Base-by-base conservation (phyloP, 495 filamentous ascomycete genomes). In the Tuber umbilicatum region DNA sequence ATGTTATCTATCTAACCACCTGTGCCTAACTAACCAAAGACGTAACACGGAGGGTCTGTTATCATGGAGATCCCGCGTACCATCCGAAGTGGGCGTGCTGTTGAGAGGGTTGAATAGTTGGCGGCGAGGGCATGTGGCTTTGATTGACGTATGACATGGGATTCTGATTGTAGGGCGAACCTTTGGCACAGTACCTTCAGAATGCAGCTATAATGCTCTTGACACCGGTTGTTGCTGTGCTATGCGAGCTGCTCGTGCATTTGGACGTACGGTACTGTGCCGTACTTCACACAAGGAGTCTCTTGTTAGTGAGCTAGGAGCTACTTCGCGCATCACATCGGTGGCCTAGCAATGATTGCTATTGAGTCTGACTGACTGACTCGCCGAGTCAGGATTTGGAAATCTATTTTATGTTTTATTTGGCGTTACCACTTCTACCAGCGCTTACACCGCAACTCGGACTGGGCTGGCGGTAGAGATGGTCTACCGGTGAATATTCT, bases 391-490 rank as follows among this genome's bases (percentile, higher is more conserved):
- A 27, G 47, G 23, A 55, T 55, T 55, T 9, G 2, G 23, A 2
- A 27, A 10, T 55, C 7, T 60, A 3, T 31, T 27, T 60, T 60
- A 10, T 60, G 31, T 60, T 60, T 60, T 60, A 60, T 60, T 60
- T 60, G 10, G 55, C n/a, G 12, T 60, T 60, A 60, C 77, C 72
- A 75, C 72, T 72, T n/a, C 75, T 78, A 45, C 77, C 77, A 60
- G 55, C n/a, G 55, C 55, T 60, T n/a, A 31, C n/a, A 14, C 50
- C 14, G 50, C 50, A 27, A 79, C 75, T 74, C 69, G 69, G 72
- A 70, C 71, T 78, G 69, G 42, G 75, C 74, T 37, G 74, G 76
- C 64, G 64, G 75, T 55, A 47, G 47, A 47, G 47, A 47, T 75
- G 70, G 60, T 47, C 47, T 60, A 60, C 10, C 41, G 41, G 41